phyloP scores from a whole-genome alignment of 305 asterid genomes.

The Striga hermonthica region DNA sequence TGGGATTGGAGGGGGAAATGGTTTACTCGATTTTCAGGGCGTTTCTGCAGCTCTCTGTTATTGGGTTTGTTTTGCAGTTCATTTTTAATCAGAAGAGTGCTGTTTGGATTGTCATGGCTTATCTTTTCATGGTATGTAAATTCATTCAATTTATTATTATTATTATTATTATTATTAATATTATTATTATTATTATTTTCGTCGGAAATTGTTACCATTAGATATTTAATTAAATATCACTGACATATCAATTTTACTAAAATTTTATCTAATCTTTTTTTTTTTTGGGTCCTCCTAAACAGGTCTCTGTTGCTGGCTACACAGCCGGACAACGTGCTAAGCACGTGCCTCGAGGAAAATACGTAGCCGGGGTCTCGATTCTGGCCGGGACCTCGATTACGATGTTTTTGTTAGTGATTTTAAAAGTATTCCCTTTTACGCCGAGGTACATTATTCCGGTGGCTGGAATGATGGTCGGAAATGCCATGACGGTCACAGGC shows the following conservation, averaged over 20 bases:
- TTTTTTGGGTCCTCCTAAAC: background rate
- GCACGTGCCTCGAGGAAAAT: slow-evolving; percentile 83
- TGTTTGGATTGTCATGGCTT: slow-evolving; percentile 73
- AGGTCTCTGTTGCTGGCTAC: slow-evolving; percentile 78
- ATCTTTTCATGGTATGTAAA: slow-evolving; percentile 75
- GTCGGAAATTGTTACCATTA: too few relatives aligned
- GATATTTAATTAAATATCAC: too few relatives aligned
- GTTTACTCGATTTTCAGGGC: slow-evolving; percentile 69
- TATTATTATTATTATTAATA: background rate
- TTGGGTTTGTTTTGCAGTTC: slow-evolving; percentile 87
- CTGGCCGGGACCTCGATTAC: slow-evolving; percentile 71
- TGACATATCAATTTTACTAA: too few relatives aligned
- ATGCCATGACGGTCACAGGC: slow-evolving; percentile 80
- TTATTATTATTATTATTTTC: background rate
- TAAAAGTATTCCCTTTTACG: slow-evolving; percentile 79
- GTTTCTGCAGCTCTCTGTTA: slow-evolving; percentile 73
- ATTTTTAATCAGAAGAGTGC: slow-evolving; percentile 60
- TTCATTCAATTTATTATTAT: background rate
- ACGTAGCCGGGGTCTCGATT: slow-evolving; percentile 74
- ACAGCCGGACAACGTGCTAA: slow-evolving; percentile 93
- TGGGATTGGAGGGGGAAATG: slow-evolving; percentile 82
- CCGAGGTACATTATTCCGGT: slow-evolving; percentile 84
- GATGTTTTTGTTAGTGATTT: slow-evolving; percentile 48
- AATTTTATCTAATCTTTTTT: too few relatives aligned
- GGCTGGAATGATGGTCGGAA: slow-evolving; percentile 98